These are phyloP conservation scores for Rachicladosporium sp. DNA, from an alignment of 2,329 filamentous ascomycete species.

Conservation along the genomic window DNA sequence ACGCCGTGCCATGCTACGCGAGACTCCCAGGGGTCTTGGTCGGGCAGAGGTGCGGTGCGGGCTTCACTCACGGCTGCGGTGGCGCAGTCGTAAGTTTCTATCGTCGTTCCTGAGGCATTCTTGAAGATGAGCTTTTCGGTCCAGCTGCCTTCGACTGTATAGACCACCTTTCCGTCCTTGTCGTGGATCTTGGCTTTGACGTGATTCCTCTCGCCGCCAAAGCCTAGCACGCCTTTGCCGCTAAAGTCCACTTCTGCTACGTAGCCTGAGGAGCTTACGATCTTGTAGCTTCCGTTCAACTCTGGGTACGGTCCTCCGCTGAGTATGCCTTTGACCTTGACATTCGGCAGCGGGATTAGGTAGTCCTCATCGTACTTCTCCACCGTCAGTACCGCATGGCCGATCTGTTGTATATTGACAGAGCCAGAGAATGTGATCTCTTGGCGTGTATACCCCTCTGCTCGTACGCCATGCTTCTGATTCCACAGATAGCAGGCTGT, in stretches of 20 bases:
- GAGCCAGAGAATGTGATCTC: slow-evolving; percentile 34
- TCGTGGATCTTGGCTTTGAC: slow-evolving; percentile 27
- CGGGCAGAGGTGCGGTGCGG: slow-evolving; percentile 17
- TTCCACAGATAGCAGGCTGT: slow-evolving; percentile 38
- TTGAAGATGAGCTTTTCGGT: slow-evolving; percentile 27
- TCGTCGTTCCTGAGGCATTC: slow-evolving; percentile 22
- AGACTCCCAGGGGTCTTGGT: slow-evolving; percentile 35
- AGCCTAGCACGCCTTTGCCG: slow-evolving; percentile 29
- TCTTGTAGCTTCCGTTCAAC: slow-evolving; percentile 28
- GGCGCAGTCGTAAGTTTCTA: slow-evolving; percentile 26
- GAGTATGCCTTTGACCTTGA: slow-evolving; percentile 34
- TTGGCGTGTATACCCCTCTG: slow-evolving; percentile 35
- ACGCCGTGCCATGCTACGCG: slow-evolving; percentile 32
- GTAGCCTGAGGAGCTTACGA: slow-evolving; percentile 30
- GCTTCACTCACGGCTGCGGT: slow-evolving; percentile 14
- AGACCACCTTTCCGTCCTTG: slow-evolving; percentile 23
- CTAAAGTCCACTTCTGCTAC: slow-evolving; percentile 32
- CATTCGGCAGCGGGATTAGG: slow-evolving; percentile 32
- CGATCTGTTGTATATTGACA: slow-evolving; percentile 35
- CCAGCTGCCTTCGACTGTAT: slow-evolving; percentile 31
- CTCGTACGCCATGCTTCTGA: slow-evolving; percentile 29
- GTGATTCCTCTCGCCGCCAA: slow-evolving; percentile 30
- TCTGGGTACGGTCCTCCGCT: slow-evolving; percentile 34
- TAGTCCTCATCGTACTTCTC: slow-evolving; percentile 34
- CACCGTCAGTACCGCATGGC: slow-evolving; percentile 32